Percentiles rank a stretch among this genome's conserved stretches.
Evolutionary conservation across 441 rosid species (phyloP).

Genomic region (Croton laevigatus): DNA sequence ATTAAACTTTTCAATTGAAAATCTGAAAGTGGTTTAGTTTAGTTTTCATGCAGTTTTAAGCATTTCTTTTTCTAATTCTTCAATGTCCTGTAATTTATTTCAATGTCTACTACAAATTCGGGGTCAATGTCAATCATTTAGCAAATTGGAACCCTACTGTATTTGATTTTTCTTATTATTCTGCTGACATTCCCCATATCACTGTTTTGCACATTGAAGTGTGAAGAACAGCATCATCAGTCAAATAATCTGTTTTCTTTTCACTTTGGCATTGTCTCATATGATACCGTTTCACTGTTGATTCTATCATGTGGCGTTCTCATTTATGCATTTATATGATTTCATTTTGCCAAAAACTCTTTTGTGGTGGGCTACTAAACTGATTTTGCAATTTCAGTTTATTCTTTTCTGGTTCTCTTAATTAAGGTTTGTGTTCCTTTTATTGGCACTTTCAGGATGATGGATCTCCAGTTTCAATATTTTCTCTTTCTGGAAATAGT

Average conservation of each 20-base stretch:
- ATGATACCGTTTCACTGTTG: not conserved
- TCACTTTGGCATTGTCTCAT: not conserved
- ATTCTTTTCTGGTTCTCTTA: not conserved
- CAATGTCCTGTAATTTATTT: not conserved
- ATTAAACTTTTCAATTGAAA: not conserved
- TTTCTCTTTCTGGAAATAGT: constrained; percentile 71
- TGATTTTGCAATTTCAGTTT: not conserved
- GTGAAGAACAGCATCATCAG: not conserved
- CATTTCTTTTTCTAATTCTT: not conserved
- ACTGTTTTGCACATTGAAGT: no score
- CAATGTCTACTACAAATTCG: no score
- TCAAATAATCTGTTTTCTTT: not conserved
- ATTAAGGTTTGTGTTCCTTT: not conserved
- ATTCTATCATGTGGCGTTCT: not conserved
- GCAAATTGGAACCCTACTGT: not conserved
- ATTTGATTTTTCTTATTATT: not conserved
- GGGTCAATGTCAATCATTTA: not conserved
- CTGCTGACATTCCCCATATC: not conserved
- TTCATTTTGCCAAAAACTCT: not conserved
- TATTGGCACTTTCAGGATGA: constrained; percentile 58
- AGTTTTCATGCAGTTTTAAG: not conserved
- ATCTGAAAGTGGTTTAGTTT: not conserved
- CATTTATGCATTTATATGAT: not conserved
- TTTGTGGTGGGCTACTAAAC: not conserved
- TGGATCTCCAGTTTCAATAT: constrained; percentile 88